Evolutionary conservation across 75 land plant species (phyloP).

Genomic region (Sequoiadendron giganteum): DNA sequence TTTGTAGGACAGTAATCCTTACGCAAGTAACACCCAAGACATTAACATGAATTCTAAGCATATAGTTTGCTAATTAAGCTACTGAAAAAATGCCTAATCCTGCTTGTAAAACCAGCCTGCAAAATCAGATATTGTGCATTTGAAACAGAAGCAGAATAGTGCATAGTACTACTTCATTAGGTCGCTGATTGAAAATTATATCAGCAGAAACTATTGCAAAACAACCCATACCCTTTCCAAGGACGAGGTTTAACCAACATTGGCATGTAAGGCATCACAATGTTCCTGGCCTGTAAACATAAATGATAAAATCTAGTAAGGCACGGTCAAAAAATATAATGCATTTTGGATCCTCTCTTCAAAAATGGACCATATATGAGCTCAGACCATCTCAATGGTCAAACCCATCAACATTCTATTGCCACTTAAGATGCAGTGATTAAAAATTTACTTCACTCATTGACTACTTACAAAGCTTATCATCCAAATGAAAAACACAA

Average conservation of each 20-base stretch:
- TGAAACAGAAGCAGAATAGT: not conserved
- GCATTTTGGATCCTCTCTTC: not conserved
- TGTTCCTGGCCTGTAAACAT: conserved; percentile 67
- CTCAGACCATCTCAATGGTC: not conserved
- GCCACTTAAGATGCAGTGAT: not conserved
- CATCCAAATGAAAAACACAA: not conserved
- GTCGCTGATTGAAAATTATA: not conserved
- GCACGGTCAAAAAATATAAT: not conserved
- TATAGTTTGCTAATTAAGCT: not conserved
- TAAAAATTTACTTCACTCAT: not conserved
- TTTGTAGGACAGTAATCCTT: not conserved
- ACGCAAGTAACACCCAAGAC: not conserved
- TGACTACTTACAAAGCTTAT: conserved; percentile 5
- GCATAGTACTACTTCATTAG: not conserved
- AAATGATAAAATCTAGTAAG: conserved; percentile 9
- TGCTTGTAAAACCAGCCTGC: not conserved
- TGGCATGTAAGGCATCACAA: conserved; percentile 96
- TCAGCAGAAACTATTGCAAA: not conserved
- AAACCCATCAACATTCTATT: not conserved
- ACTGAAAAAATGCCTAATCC: not conserved
- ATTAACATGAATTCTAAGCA: not conserved
- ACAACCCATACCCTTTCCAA: conserved; percentile 78
- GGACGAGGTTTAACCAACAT: conserved; percentile 83
- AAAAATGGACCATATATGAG: not conserved
- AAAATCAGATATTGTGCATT: not conserved